Percentiles rank a stretch among this genome's conserved stretches.
These are phyloP conservation scores for Margaritispora aquatica DNA, from an alignment of 495 filamentous ascomycete species.

Conservation along the genomic window DNA sequence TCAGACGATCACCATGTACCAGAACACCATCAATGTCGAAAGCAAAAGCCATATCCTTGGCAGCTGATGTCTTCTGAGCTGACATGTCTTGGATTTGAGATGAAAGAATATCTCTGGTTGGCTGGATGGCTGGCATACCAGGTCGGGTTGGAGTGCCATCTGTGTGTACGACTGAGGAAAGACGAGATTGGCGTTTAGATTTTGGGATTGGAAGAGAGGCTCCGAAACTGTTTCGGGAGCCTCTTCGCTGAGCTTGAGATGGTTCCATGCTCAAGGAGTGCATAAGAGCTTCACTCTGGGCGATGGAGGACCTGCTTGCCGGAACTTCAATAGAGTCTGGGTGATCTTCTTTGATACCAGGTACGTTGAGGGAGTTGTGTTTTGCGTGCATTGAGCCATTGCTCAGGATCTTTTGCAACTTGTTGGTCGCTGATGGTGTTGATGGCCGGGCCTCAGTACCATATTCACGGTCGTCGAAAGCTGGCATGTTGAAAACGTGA, in stretches of 20 bases:
- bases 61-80: slow-evolving; percentile 56
- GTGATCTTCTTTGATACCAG: slow-evolving; percentile 32
- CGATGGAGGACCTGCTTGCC: slow-evolving; percentile 60
- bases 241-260: slow-evolving; percentile 58
- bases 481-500: slow-evolving; percentile 48
- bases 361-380: slow-evolving; percentile 38
- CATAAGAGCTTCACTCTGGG: slow-evolving; percentile 65
- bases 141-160: slow-evolving; percentile 34
- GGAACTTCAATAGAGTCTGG: slow-evolving; percentile 58
- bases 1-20: slow-evolving; percentile 64
- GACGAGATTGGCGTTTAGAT: slow-evolving; percentile 61
- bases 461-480: slow-evolving; percentile 54
- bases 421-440: slow-evolving; percentile 24
- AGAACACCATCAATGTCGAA: slow-evolving; percentile 96
- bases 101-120: slow-evolving; percentile 62
- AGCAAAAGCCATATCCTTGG: slow-evolving; percentile 74
- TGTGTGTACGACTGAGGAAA: slow-evolving; percentile 46
- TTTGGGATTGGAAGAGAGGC: slow-evolving; percentile 69
- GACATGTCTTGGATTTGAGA: slow-evolving; percentile 68
- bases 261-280: slow-evolving; percentile 63
- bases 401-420: slow-evolving; percentile 23
- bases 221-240: slow-evolving; percentile 76
- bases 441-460: slow-evolving; percentile 34
- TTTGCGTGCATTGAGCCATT: slow-evolving; percentile 17
- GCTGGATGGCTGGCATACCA: slow-evolving; percentile 42